phyloP scores from a whole-genome alignment of 768 basidiomycete genomes.

The Mycena pura region DNA sequence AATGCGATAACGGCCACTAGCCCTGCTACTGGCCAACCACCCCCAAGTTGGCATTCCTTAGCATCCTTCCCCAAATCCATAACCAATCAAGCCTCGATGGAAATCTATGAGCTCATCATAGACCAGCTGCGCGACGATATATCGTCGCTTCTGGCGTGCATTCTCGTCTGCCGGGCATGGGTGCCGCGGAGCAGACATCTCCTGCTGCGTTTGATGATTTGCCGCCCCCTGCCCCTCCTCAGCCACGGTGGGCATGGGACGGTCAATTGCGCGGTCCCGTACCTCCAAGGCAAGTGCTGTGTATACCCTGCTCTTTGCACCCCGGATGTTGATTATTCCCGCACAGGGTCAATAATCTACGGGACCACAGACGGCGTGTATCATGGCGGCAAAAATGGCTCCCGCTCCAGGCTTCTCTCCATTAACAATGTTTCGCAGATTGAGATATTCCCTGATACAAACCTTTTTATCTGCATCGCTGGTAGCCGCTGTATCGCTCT shows the following conservation, averaged over 20 bases:
- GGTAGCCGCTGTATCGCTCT: slow-evolving; percentile 43
- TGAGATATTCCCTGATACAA: slow-evolving; percentile 77
- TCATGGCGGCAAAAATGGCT: background rate
- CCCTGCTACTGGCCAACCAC: no score
- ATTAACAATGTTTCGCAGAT: slow-evolving; percentile 63
- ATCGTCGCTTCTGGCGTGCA: slow-evolving; percentile 18
- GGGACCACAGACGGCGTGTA: slow-evolving; percentile 20
- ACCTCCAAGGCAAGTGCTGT: background rate
- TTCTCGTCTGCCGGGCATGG: slow-evolving; percentile 23
- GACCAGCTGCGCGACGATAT: slow-evolving; percentile 12
- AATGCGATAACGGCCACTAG: background rate
- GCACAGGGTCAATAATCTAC: slow-evolving; percentile 17
- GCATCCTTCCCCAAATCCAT: slow-evolving; percentile 3
- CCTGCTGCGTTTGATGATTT: slow-evolving; percentile 9
- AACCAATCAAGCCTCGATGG: slow-evolving; percentile 19
- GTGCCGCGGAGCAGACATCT: slow-evolving; percentile 18
- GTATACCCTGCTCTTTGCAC: background rate
- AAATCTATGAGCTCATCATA: slow-evolving; percentile 24
- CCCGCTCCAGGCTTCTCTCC: slow-evolving; percentile 1
- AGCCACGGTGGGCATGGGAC: slow-evolving; percentile 2
- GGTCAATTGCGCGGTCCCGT: slow-evolving; percentile 4
- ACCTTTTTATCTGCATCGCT: slow-evolving; percentile 77
- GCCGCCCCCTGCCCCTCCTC: slow-evolving; percentile 2
- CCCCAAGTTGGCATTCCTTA: no score
- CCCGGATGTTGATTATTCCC: background rate